A percentile compares a stretch with the other conserved stretches of the same genome.
These are phyloP conservation scores for Combretum micranthum DNA, from an alignment of 345 rosid species.

Conservation along the genomic window DNA sequence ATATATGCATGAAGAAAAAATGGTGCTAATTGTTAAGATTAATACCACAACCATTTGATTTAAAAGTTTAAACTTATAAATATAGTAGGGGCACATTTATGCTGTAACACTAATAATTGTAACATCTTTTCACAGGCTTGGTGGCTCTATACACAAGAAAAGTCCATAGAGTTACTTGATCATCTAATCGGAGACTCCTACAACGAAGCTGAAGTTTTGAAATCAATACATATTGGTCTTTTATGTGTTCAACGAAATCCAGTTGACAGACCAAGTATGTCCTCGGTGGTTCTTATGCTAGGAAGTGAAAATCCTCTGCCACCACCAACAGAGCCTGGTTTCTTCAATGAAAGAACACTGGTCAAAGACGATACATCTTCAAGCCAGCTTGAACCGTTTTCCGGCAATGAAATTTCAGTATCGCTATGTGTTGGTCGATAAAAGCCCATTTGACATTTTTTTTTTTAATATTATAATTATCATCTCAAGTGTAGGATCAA, in stretches of 20 bases:
- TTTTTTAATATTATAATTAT: too few species aligned
- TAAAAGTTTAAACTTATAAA: too few species aligned
- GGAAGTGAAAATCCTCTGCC: constrained; percentile 14
- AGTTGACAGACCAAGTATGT: constrained; percentile 22
- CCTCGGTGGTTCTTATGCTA: constrained; percentile 19
- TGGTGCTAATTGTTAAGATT: too few species aligned
- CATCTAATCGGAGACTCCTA: constrained; percentile 1
- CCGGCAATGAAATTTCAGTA: too few species aligned
- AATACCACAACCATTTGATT: too few species aligned
- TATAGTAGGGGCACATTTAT: too few species aligned
- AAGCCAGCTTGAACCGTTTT: too few species aligned
- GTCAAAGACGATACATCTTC: neutral
- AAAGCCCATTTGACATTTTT: too few species aligned
- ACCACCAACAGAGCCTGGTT: constrained; percentile 19
- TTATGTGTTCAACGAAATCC: constrained; percentile 21
- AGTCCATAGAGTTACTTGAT: constrained; percentile 9
- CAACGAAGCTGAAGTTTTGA: neutral
- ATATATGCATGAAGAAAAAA: neutral
- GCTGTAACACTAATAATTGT: neutral
- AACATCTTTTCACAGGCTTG: constrained; percentile 12
- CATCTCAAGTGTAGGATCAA: too few species aligned
- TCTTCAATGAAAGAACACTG: constrained; percentile 16
- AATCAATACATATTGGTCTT: constrained; percentile 18
- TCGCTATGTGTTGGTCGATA: too few species aligned
- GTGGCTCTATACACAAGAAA: constrained; percentile 16